Evolutionary conservation across 208 protist species (phyloP), one percentile per base, ranked within the genome.

Genomic region (Crithidia mellificae): DNA sequence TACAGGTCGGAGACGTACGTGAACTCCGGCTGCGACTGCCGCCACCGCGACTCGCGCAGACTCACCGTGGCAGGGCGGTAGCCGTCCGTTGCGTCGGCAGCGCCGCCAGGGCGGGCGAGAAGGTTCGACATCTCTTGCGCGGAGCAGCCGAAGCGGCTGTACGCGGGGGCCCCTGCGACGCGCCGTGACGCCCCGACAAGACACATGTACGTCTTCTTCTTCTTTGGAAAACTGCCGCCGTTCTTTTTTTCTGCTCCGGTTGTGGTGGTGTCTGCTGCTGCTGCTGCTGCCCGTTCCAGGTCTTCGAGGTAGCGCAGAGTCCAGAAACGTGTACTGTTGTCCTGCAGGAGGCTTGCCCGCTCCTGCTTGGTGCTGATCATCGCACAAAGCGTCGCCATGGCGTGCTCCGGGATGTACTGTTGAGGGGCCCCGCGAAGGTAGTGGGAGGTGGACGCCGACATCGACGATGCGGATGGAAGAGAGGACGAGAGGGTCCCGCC

Each of bases 301-400:
- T 90, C 73, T 20, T 87, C 70, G 39, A 95, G 81, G 62, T 89
- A 83, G 29, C 77, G 51, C 27, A 95, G 70, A 17, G 84, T 67
- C 88, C 90, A 95, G 71, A 89, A 95, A 14, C 87, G 86, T 19
- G 74, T 83, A 68, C 82, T 92, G 77, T 52, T 84, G 64, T 95
- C 90, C 58, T 95, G 87, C 63, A 95, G 80, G n/a, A 92, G 72
- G 27, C 75, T 88, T 7, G 85, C 74, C 56, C 85, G 88, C 62
- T 93, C 83, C 79, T 95, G 90, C 61, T 90, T 85, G 39, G 44
- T 78, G 76, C 85, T 93, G 71, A 93, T 92, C 73, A 82, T 91
- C 3, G 84, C 74, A 44, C 90, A 95, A 27, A 93, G 77, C 12
- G 85, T 78, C 6, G 90, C 90, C 82, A 95, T 91, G 36, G 81